Evolutionary conservation across 2,329 filamentous ascomycete genomes (phyloP), one percentile per base, ranked within the genome.

Genomic region (Trichophyton rubrum): DNA sequence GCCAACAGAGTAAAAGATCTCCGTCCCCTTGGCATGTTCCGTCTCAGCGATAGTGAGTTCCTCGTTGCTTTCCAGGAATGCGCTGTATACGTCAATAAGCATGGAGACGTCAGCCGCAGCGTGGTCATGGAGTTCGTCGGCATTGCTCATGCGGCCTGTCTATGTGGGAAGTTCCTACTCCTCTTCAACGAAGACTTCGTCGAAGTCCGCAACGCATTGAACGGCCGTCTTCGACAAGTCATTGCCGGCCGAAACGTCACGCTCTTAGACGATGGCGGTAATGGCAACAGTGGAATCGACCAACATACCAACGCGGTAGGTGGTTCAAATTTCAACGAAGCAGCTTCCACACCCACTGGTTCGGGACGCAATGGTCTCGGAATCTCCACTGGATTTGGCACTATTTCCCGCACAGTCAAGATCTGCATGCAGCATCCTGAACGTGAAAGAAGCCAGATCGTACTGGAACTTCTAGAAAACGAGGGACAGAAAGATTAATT

Each of bases 91-190:
- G 88, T 97, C 70, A 95, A 99, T 78, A 96, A 97, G 75, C 90
- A 97, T 73, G 93, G 93, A 66, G 93, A 99, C 63, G 90, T 99
- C 30, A 92, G 86, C 43, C 87, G 95, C 53, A 90, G 87, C 30
- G 89, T 97, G 62, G 91, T 97, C 69, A 96, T 99, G 90, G 90
- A 97, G 71, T 99, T 97, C 72, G 93, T 95, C n/a, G 93, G 93
- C 66, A 92, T 87, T 68, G 93, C 93, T 1, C 86, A 87, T 64
- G 84, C 85, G 11, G 91, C 91, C 1, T 93, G 90, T 63, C 86
- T 97, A 76, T 95, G 90, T 67, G 91, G 90, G 1, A 87, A 90
- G 61, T 97, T 96, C 72, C 82, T 99, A 3, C 79, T 99, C 6
- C 83, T 99, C 3, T 96, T 97, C 76, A 93, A 96, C 72, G 87